Base-by-base conservation (phyloP, 2,329 filamentous ascomycete species). In the Pseudopithomyces maydicus region DNA sequence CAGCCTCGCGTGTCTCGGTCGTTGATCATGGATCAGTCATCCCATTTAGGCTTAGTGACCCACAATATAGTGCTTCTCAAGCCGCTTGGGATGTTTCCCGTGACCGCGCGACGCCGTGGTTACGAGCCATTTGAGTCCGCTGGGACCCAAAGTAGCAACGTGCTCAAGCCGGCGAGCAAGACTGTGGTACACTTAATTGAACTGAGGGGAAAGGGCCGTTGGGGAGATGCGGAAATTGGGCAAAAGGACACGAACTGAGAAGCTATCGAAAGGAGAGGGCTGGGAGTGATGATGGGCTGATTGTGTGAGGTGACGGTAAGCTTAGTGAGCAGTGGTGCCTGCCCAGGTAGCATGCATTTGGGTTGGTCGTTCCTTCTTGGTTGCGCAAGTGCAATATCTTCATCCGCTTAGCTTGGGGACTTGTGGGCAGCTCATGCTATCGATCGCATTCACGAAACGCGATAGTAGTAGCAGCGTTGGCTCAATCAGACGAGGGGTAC, bases 101-200 rank as follows among this genome's bases (percentile, higher is more conserved):
- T 53, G 50, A 42, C 19, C 29, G 41, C 50, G 50, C 41, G 50
- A 22, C 19, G 29, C 29, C 50, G 50, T 39, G 50, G 48, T 51
- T 51, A 42, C 38, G 38, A 42, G 48, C 33, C 36, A 39, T 33
- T 26, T 41, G 35, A 20, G 12, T 35, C 29, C 35, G 11, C 12
- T 11, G 15, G 35, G 35, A 14, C 15, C 15, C 35, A 14, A 33
- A 33, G n/a, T n/a, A n/a, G n/a, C n/a, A n/a, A n/a, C n/a, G 26
- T 29, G 26, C 26, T 29, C 26, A 29, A 29, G 26, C 26, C 26
- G 26, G 26, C 26, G 26, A 29, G 26, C 26, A 29, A 29, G 26
- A 29, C 26, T 29, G 26, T 29, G 26, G 26, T 29, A 29, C 26
- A 8, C 26, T 29, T 29, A 8, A 29, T 29, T 29, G 26, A 29